phyloP scores from a whole-genome alignment of 1,139 yeast genomes.

The Kodamaea derodonti region DNA sequence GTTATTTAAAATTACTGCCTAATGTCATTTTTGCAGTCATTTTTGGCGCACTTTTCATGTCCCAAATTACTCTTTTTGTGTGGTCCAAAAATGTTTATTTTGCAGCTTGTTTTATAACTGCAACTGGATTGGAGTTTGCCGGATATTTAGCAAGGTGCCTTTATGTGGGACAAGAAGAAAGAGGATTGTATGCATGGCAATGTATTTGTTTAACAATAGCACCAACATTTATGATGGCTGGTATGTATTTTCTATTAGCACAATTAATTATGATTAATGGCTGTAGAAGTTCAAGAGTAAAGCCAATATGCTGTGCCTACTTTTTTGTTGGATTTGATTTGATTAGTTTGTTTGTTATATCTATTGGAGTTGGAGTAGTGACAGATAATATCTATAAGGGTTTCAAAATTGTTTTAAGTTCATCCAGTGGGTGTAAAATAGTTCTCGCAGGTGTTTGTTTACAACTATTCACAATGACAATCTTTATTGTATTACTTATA shows the following conservation, averaged over 20 bases:
- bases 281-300: slow-evolving; percentile 20
- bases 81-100: slow-evolving; percentile 10
- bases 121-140: slow-evolving; percentile 17
- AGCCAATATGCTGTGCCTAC: slow-evolving; percentile 34
- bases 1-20: not conserved
- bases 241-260: slow-evolving; percentile 62
- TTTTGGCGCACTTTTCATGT: slow-evolving; percentile 18
- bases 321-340: slow-evolving; percentile 33
- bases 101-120: slow-evolving; percentile 16
- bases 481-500: slow-evolving; percentile 24
- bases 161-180: slow-evolving; percentile 14
- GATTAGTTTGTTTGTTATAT: slow-evolving; percentile 30
- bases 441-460: slow-evolving; percentile 38
- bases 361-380: slow-evolving; percentile 35
- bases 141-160: slow-evolving; percentile 20
- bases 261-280: slow-evolving; percentile 31
- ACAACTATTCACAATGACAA: slow-evolving; percentile 34
- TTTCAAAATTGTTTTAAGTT: slow-evolving; percentile 14
- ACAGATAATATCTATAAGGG: slow-evolving; percentile 18
- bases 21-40: slow-evolving; percentile 18
- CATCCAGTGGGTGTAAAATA: slow-evolving; percentile 25
- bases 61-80: slow-evolving; percentile 4
- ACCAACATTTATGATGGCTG: slow-evolving; percentile 74
- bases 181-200: slow-evolving; percentile 27
- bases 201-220: slow-evolving; percentile 32